phyloP scores from a whole-genome alignment of 2,329 filamentous ascomycete species.

The Colletotrichum tamarilloi region DNA sequence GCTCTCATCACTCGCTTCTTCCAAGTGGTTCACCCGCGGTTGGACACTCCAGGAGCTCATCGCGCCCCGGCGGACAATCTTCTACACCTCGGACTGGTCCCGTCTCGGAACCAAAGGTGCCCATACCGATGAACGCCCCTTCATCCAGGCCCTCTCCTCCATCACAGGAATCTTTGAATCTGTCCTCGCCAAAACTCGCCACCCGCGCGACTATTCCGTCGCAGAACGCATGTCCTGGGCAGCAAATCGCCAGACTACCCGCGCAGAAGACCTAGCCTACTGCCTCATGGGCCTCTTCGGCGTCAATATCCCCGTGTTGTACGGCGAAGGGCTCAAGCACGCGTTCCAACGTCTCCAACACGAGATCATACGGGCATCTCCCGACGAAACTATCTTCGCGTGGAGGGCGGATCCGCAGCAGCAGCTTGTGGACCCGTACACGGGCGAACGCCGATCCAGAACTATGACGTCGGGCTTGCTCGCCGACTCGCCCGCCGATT shows the following conservation, averaged over 20 bases:
- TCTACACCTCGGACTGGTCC: conserved; percentile 40
- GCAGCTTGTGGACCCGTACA: conserved; percentile 2
- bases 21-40: conserved; percentile 33
- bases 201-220: conserved; percentile 38
- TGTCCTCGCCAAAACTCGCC: conserved; percentile 11
- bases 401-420: conserved; percentile 19
- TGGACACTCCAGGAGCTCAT: conserved; percentile 40
- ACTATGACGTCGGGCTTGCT: conserved; percentile 16
- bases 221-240: conserved; percentile 46
- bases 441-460: conserved; percentile 10
- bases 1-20: conserved; percentile 11
- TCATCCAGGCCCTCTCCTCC: conserved; percentile 14
- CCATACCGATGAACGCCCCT: conserved; percentile 14
- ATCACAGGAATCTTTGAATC: conserved; percentile 30
- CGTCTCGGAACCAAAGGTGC: conserved; percentile 29
- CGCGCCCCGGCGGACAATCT: conserved; percentile 38
- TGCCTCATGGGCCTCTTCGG: conserved; percentile 44
- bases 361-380: conserved; percentile 26
- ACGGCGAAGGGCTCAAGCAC: conserved; percentile 41
- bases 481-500: conserved; percentile 24
- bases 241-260: conserved; percentile 38
- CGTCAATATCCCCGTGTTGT: conserved; percentile 42
- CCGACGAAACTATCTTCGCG: conserved; percentile 33
- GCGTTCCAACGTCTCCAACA: conserved; percentile 40
- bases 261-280: conserved; percentile 42